Percentiles rank a stretch among this genome's conserved stretches.
These are phyloP conservation scores for Pseudozyma tsukubaensis DNA, from an alignment of 1,284 basidiomycete species.

Conservation along the genomic window DNA sequence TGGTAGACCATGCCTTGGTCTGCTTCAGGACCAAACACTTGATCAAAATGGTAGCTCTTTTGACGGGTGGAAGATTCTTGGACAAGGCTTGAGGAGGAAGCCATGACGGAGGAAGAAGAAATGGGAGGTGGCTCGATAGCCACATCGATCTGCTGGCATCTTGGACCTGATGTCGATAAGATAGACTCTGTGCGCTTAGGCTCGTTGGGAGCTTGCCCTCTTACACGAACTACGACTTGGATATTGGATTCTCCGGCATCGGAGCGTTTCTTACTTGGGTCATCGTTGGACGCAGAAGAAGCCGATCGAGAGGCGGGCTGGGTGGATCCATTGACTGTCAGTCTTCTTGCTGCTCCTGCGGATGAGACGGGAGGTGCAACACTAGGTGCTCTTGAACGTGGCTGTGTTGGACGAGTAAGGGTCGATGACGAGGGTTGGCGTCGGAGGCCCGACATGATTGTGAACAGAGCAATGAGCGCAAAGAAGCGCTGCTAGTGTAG, in stretches of 20 bases:
- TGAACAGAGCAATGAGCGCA: conserved; percentile 6
- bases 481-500: neutral
- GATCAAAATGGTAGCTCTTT: conserved; percentile 66
- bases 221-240: conserved; percentile 66
- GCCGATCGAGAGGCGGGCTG: conserved; percentile 21
- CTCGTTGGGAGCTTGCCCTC: conserved; percentile 49
- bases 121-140: conserved; percentile 53
- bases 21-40: conserved; percentile 91
- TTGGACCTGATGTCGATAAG: conserved; percentile 56
- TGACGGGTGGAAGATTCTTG: conserved; percentile 48
- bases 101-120: conserved; percentile 39
- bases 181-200: conserved; percentile 36
- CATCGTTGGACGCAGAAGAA: conserved; percentile 27
- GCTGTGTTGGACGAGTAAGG: conserved; percentile 29
- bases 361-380: conserved; percentile 42
- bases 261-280: conserved; percentile 19
- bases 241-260: conserved; percentile 59
- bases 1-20: conserved; percentile 95
- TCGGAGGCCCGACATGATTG: conserved; percentile 42
- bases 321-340: conserved; percentile 19
- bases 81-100: conserved; percentile 34
- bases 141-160: conserved; percentile 58
- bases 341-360: conserved; percentile 34
- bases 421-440: conserved; percentile 42
- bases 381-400: conserved; percentile 46